Evolutionary conservation across 345 rosid genomes (phyloP).

Genomic region (Gossypium turneri): DNA sequence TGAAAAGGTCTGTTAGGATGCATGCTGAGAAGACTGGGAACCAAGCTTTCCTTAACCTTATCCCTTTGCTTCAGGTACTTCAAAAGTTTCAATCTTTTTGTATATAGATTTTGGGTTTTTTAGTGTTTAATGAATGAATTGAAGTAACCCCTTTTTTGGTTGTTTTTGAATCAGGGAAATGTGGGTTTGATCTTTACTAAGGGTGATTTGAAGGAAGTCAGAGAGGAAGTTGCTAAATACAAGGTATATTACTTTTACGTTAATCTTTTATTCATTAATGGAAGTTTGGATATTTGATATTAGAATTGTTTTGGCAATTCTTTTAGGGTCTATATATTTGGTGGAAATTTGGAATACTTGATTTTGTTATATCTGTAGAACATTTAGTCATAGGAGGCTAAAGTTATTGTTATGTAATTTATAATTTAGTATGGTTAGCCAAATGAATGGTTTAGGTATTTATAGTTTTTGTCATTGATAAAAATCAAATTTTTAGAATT

Average conservation of each 20-base stretch:
- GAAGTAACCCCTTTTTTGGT: neutral
- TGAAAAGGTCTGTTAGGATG: constrained; percentile 78
- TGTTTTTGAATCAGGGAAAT: constrained; percentile 51
- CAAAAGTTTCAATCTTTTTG: neutral
- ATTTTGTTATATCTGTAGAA: neutral
- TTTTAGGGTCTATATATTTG: neutral
- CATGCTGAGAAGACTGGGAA: constrained; percentile 80
- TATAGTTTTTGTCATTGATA: neutral
- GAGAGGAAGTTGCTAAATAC: constrained; percentile 90
- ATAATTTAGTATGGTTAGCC: neutral
- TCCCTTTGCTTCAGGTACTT: constrained; percentile 81
- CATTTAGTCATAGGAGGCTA: neutral
- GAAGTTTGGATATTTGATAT: neutral
- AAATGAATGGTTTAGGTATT: neutral
- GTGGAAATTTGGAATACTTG: neutral
- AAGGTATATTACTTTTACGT: constrained; percentile 42
- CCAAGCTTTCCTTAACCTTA: constrained; percentile 45
- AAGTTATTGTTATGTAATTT: neutral
- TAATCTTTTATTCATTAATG: neutral
- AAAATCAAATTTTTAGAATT: neutral
- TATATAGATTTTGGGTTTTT: neutral
- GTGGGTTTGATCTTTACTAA: constrained; percentile 94
- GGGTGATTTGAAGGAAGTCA: constrained; percentile 96
- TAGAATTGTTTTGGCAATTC: neutral
- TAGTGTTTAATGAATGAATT: neutral